Evolutionary conservation across 192 early-diverging fungal species (phyloP).

Genomic region (Glomus cerebriforme): DNA sequence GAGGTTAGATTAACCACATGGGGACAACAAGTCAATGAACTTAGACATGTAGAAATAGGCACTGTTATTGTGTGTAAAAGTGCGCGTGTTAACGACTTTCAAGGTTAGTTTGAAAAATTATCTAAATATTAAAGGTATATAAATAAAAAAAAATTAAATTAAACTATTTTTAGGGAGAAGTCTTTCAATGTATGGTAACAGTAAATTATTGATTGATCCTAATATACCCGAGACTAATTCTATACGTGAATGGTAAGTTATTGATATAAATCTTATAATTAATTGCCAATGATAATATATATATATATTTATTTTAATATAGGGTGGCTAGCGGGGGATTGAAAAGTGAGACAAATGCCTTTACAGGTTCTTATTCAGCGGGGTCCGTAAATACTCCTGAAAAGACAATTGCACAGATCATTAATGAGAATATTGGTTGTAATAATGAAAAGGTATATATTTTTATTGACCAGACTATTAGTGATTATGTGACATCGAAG

Average conservation of each 20-base stretch:
- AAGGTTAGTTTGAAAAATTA: conserved; percentile 46
- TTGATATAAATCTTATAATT: not conserved
- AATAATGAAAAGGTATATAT: conserved; percentile 56
- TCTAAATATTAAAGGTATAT: not conserved
- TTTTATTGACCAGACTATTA: too few relatives aligned
- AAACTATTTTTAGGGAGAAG: conserved; percentile 40
- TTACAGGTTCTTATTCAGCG: not conserved
- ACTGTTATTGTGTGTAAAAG: conserved; percentile 85
- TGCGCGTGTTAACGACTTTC: conserved; percentile 84
- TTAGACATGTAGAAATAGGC: conserved; percentile 49
- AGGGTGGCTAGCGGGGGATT: not conserved
- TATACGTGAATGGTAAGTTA: conserved; percentile 75
- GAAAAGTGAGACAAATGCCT: not conserved
- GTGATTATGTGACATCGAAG: too few relatives aligned
- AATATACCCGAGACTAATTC: conserved; percentile 73
- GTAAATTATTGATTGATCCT: conserved; percentile 65
- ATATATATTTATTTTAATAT: not conserved
- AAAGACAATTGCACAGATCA: conserved; percentile 70
- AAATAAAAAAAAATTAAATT: conserved; percentile 20
- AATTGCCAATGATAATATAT: not conserved
- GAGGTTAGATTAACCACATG: conserved; percentile 83
- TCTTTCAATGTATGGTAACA: conserved; percentile 52
- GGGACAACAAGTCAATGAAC: conserved; percentile 74
- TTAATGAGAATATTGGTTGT: conserved; percentile 67
- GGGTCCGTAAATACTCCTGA: conserved; percentile 5